Base-by-base conservation (phyloP, 192 early-diverging fungal species). In the Chytriomyces sp. region DNA sequence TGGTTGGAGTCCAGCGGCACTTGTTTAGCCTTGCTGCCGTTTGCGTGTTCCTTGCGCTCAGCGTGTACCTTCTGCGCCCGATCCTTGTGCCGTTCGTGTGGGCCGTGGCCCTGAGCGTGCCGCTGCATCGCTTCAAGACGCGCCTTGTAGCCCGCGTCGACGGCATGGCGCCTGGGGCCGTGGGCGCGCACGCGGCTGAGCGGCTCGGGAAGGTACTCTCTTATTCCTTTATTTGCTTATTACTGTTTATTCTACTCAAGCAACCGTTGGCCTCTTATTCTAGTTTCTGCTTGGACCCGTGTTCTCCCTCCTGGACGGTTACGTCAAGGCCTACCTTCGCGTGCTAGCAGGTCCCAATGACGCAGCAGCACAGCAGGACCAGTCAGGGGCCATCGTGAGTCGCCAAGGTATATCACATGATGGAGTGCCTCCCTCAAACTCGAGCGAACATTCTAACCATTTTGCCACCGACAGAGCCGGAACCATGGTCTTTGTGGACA, bases 41-140 rank as follows among this genome's bases (percentile, higher is more conserved):
- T 7, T 6, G 17, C 14, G 62, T 30, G n/a, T 40, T 64, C 17
- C n/a, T n/a, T 12, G 62, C 22, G 5, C 41, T 64, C 12, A 14
- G 25, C 5, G 8, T 6, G n/a, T 10, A 30, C 6, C 31, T 68
- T 8, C 65, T 68, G 3, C 14, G 8, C 12, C 68, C 68, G 36
- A 70, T 70, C 26, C 36, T 38, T 8, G 30, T 31, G 2, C 55
- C 68, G 37, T 70, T 70, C 38, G 37, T 37, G 14, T 39, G 12
- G 7, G 68, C 55, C 5, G 68, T 59, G 25, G n/a, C 37, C 22
- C 33, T 70, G 36, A 59, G 55, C 26, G 68, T 70, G 53, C 68
- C 68, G 37, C 57, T 70, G 38, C 68, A 70, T 38, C 26, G 38
- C 38, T 10, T 57, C 5, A 70, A 70, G 39, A 17, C 37, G 10